These are phyloP conservation scores for Boletus insuetus DNA, from an alignment of 768 basidiomycete genomes.

Conservation along the genomic window DNA sequence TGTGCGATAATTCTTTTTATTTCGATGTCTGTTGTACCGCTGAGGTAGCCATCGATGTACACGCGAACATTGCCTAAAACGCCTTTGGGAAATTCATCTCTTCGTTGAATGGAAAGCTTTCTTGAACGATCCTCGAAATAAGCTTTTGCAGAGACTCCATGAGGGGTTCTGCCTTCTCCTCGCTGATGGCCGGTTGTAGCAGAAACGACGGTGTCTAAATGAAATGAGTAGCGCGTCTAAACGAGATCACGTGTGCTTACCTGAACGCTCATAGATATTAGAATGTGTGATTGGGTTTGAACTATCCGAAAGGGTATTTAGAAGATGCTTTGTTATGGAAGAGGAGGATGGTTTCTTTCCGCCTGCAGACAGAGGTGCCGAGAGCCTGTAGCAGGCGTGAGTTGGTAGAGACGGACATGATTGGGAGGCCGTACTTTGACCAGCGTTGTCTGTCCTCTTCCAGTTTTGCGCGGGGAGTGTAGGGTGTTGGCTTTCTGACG, in stretches of 20 bases:
- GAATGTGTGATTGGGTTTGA: conserved; percentile 81
- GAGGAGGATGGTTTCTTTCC: conserved; percentile 37
- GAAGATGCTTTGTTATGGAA: conserved; percentile 55
- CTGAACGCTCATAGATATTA: conserved; percentile 58
- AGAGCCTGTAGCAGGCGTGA: conserved; percentile 19
- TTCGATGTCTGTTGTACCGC: conserved; percentile 74
- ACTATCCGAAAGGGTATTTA: conserved; percentile 58
- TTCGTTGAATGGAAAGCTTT: conserved; percentile 41
- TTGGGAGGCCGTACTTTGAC: conserved; percentile 9
- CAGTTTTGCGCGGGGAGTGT: conserved; percentile 10
- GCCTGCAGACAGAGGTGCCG: conserved; percentile 31
- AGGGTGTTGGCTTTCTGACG: conserved; percentile 22
- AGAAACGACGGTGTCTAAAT: conserved; percentile 58
- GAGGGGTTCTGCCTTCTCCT: conserved; percentile 40
- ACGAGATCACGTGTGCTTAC: conserved; percentile 33
- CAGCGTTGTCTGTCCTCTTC: conserved; percentile 18
- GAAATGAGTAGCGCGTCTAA: background rate
- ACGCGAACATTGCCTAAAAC: conserved; percentile 46
- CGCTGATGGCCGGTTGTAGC: conserved; percentile 69
- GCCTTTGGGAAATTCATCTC: conserved; percentile 17
- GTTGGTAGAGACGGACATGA: background rate
- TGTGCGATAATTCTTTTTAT: conserved; percentile 65
- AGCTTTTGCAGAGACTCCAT: conserved; percentile 27
- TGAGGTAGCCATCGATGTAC: conserved; percentile 72
- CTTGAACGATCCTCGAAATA: conserved; percentile 43